Conservation (phyloP, 176 grass and related monocot genomes). For the Poa annua region DNA sequence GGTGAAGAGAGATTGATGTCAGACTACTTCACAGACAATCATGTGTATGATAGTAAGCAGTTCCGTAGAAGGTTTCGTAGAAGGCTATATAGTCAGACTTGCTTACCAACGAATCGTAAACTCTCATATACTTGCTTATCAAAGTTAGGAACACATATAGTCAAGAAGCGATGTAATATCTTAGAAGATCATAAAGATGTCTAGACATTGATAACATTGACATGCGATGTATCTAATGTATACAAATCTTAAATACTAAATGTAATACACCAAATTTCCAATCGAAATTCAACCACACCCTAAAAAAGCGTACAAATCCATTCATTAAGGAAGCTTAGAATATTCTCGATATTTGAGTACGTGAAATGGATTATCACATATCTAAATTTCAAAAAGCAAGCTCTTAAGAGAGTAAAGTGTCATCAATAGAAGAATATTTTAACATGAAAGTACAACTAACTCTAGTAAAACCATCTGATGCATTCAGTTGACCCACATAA, state of each 20-base stretch:
- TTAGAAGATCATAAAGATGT: neutral
- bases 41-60: too few relatives aligned
- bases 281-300: neutral
- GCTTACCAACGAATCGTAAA: neutral
- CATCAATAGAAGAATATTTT: neutral
- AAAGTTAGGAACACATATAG: neutral
- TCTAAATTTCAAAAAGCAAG: conserved; percentile 10
- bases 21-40: too few relatives aligned
- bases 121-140: neutral
- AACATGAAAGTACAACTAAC: neutral
- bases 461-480: conserved; percentile 50
- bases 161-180: neutral
- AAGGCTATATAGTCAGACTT: too few relatives aligned
- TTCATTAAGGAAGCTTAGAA: neutral
- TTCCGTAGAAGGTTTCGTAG: too few relatives aligned
- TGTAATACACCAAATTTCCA: neutral
- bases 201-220: neutral
- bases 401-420: neutral
- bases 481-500: conserved; percentile 57
- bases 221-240: neutral
- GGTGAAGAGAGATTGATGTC: too few relatives aligned
- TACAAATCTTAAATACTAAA: neutral
- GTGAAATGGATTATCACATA: neutral
- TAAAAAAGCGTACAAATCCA: neutral
- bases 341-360: neutral